Evolutionary conservation across 208 protist species (phyloP).

Genomic region (Zelonia costaricensis): DNA sequence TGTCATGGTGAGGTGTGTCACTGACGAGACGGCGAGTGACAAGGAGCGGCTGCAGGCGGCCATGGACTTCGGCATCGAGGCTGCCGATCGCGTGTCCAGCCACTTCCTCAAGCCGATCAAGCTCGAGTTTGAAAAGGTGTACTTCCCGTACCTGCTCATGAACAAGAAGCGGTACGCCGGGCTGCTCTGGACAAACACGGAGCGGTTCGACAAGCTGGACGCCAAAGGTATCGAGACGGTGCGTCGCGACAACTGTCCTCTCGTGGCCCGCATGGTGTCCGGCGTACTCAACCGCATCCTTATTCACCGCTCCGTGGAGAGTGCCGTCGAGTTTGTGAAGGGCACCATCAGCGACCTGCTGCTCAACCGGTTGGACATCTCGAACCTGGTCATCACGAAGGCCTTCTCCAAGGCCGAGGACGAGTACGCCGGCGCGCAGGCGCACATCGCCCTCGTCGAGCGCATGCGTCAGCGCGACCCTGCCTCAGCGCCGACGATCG

Average conservation of each 20-base stretch:
- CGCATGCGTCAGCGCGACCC: conserved; percentile 87
- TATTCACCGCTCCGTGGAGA: conserved; percentile 84
- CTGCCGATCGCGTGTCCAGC: conserved; percentile 89
- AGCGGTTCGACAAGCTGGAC: conserved; percentile 99
- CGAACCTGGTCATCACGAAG: conserved; percentile 87
- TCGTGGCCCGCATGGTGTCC: conserved; percentile 82
- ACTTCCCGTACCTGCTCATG: conserved; percentile 99
- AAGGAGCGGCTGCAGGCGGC: conserved; percentile 62
- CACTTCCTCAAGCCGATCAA: conserved; percentile 96
- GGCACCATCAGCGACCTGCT: conserved; percentile 87
- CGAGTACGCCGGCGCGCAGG: conserved; percentile 93
- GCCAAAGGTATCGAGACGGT: conserved; percentile 99
- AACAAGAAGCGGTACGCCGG: conserved; percentile 99
- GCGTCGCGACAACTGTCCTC: conserved; percentile 99
- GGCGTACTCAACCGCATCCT: conserved; percentile 87
- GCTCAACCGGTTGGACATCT: conserved; percentile 86
- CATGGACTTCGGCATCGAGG: conserved; percentile 89
- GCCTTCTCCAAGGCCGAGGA: conserved; percentile 93
- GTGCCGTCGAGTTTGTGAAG: conserved; percentile 91
- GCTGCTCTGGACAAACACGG: conserved; percentile 98
- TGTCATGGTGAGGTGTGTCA: conserved; percentile 97
- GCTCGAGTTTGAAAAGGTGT: conserved; percentile 99
- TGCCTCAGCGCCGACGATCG: conserved; percentile 79
- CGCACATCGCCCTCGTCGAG: conserved; percentile 84
- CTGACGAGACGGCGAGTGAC: conserved; percentile 60